Percentiles rank a stretch among this genome's conserved stretches.
These are phyloP conservation scores for Pinus taeda DNA, from an alignment of 75 land plant species.

Conservation along the genomic window DNA sequence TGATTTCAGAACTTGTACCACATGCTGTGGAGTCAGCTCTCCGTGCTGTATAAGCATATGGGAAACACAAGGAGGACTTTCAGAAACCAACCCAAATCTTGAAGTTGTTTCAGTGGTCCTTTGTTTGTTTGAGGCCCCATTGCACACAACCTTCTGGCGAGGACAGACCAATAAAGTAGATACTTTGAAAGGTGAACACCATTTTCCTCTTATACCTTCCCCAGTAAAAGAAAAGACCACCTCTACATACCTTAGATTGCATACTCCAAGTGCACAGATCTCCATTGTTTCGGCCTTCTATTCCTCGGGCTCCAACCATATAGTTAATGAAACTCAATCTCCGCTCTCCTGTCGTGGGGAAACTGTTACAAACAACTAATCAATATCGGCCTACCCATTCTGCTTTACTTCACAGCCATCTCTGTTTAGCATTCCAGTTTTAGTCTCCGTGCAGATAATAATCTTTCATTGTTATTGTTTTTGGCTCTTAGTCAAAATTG, in stretches of 20 bases:
- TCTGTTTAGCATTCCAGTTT: no score
- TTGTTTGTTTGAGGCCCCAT: conserved; percentile 1
- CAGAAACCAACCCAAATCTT: conserved; percentile 7
- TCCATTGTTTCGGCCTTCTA: not conserved
- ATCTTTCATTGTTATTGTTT: no score
- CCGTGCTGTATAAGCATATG: conserved; percentile 2
- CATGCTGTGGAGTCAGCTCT: conserved; percentile 26
- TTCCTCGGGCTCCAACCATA: not conserved
- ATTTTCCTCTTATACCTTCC: not conserved
- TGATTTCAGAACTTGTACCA: conserved; percentile 36
- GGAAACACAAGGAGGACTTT: not conserved
- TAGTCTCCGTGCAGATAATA: no score
- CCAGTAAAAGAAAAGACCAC: not conserved
- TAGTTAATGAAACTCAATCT: no score
- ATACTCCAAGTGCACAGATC: conserved; percentile 2
- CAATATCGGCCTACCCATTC: no score
- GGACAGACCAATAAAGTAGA: not conserved
- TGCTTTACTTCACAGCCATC: no score
- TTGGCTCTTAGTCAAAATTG: no score
- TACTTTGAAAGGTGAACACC: not conserved
- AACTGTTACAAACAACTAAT: no score
- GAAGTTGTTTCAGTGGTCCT: not conserved
- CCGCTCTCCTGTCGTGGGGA: no score
- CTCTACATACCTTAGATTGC: not conserved
- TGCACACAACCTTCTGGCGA: not conserved